Conservation (phyloP, 2,329 filamentous ascomycete species). For the Neopestalotiopsis sp. region DNA sequence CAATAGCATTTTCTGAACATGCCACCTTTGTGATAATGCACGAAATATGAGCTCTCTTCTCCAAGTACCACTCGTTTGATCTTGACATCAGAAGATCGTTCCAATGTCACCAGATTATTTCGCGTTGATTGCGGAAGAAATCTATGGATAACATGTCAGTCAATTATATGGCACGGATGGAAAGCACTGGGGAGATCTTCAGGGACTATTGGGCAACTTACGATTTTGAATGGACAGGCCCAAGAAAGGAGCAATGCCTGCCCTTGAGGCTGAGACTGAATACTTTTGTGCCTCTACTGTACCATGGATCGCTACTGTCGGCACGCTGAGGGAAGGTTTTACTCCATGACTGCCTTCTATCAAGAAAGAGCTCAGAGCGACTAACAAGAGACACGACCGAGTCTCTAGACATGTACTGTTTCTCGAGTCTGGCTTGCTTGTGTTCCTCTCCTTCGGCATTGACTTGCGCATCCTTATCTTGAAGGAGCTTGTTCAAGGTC, state of each 20-base stretch:
- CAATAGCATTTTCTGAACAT: not conserved
- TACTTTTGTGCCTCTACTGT: not conserved
- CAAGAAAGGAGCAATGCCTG: not conserved
- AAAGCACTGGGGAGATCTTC: fast-evolving
- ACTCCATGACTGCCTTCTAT: not conserved
- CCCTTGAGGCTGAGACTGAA: not conserved
- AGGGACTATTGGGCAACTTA: not conserved
- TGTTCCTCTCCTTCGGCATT: not conserved
- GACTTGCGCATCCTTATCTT: not conserved
- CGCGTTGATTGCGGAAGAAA: not conserved
- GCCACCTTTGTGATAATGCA: not conserved
- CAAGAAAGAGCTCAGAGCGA: not conserved
- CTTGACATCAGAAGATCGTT: not conserved
- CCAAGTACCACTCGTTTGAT: not conserved
- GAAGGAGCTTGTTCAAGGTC: not conserved
- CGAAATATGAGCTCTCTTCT: not conserved
- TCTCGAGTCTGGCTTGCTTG: not conserved
- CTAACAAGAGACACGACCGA: not conserved
- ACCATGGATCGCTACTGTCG: not conserved
- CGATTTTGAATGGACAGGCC: not conserved
- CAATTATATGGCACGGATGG: not conserved
- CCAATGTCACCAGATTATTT: not conserved
- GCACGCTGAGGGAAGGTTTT: not conserved
- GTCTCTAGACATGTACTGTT: not conserved
- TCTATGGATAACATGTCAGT: not conserved